These are phyloP conservation scores for Diphasiastrum complanatum DNA, from an alignment of 83 land plant genomes.

Conservation along the genomic window DNA sequence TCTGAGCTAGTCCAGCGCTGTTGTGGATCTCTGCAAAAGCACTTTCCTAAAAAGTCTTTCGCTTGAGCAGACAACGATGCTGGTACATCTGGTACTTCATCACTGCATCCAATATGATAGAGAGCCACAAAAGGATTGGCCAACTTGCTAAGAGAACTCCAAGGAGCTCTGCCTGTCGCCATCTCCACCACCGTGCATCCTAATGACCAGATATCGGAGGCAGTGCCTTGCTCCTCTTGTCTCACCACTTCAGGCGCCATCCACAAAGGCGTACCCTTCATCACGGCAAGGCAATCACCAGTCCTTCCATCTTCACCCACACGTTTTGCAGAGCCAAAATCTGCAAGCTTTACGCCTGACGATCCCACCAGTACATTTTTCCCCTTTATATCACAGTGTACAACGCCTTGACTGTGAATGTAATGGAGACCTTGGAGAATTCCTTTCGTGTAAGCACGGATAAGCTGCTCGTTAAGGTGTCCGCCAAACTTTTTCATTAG, in stretches of 20 bases:
- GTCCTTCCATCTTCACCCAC: no score
- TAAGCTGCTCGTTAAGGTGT: no score
- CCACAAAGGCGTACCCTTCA: conserved; percentile 5
- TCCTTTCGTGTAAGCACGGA: no score
- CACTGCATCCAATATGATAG: conserved; percentile 6
- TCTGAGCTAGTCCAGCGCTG: background rate
- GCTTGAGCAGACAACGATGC: background rate
- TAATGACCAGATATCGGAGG: conserved; percentile 13
- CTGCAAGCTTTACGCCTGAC: background rate
- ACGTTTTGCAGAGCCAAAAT: background rate
- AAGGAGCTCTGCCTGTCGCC: conserved; percentile 4
- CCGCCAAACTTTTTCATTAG: no score
- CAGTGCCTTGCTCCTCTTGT: no score
- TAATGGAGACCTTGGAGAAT: no score
- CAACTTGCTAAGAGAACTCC: background rate
- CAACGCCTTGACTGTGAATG: no score
- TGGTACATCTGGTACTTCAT: conserved; percentile 1
- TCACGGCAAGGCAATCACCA: background rate
- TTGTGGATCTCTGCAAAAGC: background rate
- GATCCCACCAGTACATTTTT: background rate
- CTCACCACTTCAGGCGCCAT: no score
- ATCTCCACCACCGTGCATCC: conserved; percentile 11
- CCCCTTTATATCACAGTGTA: background rate
- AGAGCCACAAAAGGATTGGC: conserved; percentile 1
- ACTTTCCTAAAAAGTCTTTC: conserved; percentile 5